Conservation (phyloP, 495 filamentous ascomycete species). For the Annulohypoxylon bovei region DNA sequence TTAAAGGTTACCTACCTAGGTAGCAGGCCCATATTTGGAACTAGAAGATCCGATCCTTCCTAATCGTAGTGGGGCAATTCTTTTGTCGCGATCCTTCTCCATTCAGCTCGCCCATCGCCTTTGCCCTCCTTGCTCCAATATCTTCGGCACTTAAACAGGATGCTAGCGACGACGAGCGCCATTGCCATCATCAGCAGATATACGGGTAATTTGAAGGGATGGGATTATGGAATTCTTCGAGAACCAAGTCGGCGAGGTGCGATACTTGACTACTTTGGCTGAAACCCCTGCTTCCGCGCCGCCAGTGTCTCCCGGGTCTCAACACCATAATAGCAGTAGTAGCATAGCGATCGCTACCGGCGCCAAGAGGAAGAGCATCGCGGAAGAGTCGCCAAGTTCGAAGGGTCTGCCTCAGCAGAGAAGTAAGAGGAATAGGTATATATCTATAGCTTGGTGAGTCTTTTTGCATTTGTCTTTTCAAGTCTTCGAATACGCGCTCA, state of each 20-base stretch:
- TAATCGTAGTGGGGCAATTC: constrained; percentile 3
- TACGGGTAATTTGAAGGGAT: constrained; percentile 29
- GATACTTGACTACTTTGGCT: constrained; percentile 53
- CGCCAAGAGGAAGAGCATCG: constrained; percentile 56
- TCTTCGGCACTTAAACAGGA: constrained; percentile 10
- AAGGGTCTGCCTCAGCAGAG: constrained; percentile 58
- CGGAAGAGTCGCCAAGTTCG: constrained; percentile 45
- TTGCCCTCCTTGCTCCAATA: constrained; percentile 3
- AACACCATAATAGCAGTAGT: constrained; percentile 39
- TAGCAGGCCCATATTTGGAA: constrained; percentile 28
- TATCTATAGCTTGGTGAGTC: constrained; percentile 88
- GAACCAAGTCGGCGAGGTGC: constrained; percentile 64
- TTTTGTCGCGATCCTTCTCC: constrained; percentile 17
- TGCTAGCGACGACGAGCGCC: constrained; percentile 14
- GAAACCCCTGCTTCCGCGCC: constrained; percentile 33
- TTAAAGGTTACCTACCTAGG: not conserved
- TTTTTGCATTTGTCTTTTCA: not conserved
- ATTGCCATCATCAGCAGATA: not conserved
- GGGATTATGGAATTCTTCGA: constrained; percentile 64
- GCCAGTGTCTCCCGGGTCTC: constrained; percentile 43
- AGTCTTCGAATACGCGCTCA: not conserved
- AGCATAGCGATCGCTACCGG: constrained; percentile 28
- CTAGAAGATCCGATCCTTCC: constrained; percentile 22
- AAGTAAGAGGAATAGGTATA: constrained; percentile 78
- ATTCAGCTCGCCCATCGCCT: not conserved